Evolutionary conservation across 2,329 filamentous ascomycete species (phyloP).

Genomic region (Botrytis tulipae): DNA sequence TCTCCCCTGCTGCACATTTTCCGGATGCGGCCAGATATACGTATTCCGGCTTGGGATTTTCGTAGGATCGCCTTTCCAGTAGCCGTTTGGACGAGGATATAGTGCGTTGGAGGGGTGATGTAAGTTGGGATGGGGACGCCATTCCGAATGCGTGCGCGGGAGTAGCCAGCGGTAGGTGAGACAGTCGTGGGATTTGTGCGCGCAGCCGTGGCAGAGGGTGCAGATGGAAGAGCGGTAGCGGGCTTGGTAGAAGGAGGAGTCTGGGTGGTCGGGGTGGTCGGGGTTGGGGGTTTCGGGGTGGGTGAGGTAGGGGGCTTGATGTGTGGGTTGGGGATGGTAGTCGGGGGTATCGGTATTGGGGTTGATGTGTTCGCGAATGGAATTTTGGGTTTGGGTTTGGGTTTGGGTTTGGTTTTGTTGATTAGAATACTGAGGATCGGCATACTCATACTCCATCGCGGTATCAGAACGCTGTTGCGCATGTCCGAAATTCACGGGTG

Average conservation of each 20-base stretch:
- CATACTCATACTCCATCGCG: not conserved
- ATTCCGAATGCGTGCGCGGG: not conserved
- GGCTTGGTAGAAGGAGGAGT: not conserved
- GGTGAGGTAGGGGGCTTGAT: not conserved
- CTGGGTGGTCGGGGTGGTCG: not conserved
- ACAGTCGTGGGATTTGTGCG: conserved; percentile 1
- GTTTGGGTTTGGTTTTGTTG: not conserved
- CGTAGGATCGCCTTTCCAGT: not conserved
- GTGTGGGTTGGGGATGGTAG: not conserved
- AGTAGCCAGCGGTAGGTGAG: not conserved
- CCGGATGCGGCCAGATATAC: not conserved
- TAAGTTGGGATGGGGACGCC: not conserved
- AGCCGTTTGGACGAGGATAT: not conserved
- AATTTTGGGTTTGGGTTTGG: no score
- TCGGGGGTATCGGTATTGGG: not conserved
- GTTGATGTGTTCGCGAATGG: not conserved
- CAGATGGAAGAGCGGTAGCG: not conserved
- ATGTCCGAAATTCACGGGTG: not conserved
- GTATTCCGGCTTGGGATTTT: not conserved
- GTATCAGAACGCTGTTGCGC: not conserved
- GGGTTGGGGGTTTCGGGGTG: not conserved
- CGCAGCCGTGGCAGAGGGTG: not conserved
- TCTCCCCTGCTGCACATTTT: not conserved
- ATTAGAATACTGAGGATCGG: not conserved
- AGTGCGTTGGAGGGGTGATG: not conserved